Evolutionary conservation across 495 filamentous ascomycete species (phyloP), one percentile per base, ranked within the genome.

Genomic region (Amniculicola lignicola): DNA sequence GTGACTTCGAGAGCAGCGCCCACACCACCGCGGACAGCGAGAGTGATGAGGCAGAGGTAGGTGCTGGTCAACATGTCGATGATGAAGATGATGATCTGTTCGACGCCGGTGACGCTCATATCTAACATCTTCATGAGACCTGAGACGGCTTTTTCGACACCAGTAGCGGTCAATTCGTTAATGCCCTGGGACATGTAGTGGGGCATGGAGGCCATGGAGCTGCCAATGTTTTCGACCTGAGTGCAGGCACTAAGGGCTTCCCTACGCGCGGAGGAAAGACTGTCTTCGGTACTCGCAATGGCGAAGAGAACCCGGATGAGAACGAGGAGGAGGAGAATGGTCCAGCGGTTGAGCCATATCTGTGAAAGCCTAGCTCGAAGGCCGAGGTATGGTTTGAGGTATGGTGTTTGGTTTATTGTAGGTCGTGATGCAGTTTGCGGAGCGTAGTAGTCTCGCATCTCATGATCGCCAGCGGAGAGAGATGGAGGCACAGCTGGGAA

Each of bases 301-400:
- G 90, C 84, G 41, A 98, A 69, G 42, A 98, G 71, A 52, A 89
- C 77, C 40, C 93, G 82, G 56, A 85, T 81, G 19, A 98, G 80
- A 16, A 97, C 82, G 45, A 98, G 80, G 36, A 95, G 67, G 9
- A 98, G 75, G 38, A 98, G 79, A 51, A 98, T 76, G 35, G 93
- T 96, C 94, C 94, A 98, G 72, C 86, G 79, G 77, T 97, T 97
- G 76, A 97, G 85, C 90, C 90, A 95, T 66, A 89, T 75, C 76
- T 98, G 93, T 24, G 93, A 98, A 36, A 97, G 78, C 54, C 90
- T 82, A 54, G 93, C 87, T 58, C 85, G 83, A 60, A 95, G 79
- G 48, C 92, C 93, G 27, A 98, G 86, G 66, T 97, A 97, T 24
- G 93, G 94, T 42, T 90, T 98, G 64, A 94, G 80, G 54, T 77